Evolutionary conservation across 139 green algal species (phyloP).

Genomic region (Chlamydomonas sphaeroides): DNA sequence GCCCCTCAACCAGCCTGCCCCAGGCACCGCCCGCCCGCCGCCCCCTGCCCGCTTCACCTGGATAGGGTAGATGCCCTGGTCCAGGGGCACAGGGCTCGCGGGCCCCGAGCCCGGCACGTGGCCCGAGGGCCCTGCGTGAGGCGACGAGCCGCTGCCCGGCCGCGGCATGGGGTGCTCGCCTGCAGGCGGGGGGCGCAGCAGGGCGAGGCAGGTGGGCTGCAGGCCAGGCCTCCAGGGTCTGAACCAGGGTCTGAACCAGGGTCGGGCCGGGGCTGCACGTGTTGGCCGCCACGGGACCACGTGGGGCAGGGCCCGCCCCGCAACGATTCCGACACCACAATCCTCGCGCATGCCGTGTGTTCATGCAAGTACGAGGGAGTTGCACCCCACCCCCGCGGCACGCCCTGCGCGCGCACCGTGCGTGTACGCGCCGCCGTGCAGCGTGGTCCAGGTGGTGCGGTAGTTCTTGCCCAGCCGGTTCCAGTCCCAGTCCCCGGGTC

Average conservation of each 20-base stretch:
- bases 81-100: too few species aligned
- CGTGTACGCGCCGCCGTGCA: constrained; percentile 55
- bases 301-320: too few species aligned
- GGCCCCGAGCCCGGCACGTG: background rate
- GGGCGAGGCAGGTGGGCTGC: too few species aligned
- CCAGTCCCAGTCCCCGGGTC: constrained; percentile 57
- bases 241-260: too few species aligned
- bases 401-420: background rate
- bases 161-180: constrained; percentile 15
- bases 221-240: too few species aligned
- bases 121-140: too few species aligned
- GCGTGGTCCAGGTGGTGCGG: constrained; percentile 49
- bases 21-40: background rate
- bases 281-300: too few species aligned
- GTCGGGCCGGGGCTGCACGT: too few species aligned
- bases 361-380: too few species aligned
- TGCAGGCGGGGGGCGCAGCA: background rate
- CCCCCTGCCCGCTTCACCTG: background rate
- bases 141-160: background rate
- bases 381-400: too few species aligned
- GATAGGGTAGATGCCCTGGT: constrained; percentile 36
- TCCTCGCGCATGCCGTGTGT: background rate
- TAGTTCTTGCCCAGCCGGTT: constrained; percentile 49
- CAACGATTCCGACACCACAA: background rate
- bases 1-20: background rate